These are phyloP conservation scores for Suillus tomentosus DNA, from an alignment of 768 basidiomycete genomes.

Conservation along the genomic window DNA sequence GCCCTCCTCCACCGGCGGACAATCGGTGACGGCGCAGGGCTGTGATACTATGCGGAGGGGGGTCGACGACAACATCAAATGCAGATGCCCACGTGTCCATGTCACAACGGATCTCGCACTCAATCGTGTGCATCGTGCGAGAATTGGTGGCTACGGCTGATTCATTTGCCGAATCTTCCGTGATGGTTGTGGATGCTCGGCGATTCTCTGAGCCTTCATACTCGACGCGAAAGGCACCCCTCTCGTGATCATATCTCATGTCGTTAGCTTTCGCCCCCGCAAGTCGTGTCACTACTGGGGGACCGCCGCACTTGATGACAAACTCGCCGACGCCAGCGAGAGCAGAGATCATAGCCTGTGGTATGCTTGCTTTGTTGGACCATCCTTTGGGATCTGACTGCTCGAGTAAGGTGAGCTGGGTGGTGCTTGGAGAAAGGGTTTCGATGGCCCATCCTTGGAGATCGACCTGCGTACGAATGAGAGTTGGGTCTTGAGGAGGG, in stretches of 20 bases:
- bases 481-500: slow-evolving; percentile 66
- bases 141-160: slow-evolving; percentile 12
- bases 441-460: slow-evolving; percentile 99
- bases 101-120: slow-evolving; percentile 92
- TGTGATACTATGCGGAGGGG: slow-evolving; percentile 81
- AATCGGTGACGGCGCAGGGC: slow-evolving; percentile 87
- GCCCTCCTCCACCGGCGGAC: slow-evolving; percentile 83
- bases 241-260: slow-evolving; percentile 86
- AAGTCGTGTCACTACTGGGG: slow-evolving; percentile 86
- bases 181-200: slow-evolving; percentile 29
- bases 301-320: slow-evolving; percentile 93
- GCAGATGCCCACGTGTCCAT: slow-evolving; percentile 85
- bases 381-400: slow-evolving; percentile 98
- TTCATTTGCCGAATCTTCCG: slow-evolving; percentile 23
- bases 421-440: slow-evolving; percentile 91
- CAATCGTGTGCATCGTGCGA: slow-evolving; percentile 54
- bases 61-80: slow-evolving; percentile 89
- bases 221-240: slow-evolving; percentile 76
- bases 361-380: slow-evolving; percentile 90
- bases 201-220: slow-evolving; percentile 70
- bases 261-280: slow-evolving; percentile 74
- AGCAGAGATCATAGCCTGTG: slow-evolving; percentile 88
- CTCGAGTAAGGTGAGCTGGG: slow-evolving; percentile 89
- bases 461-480: slow-evolving; percentile 94
- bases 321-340: slow-evolving; percentile 94